Percentiles rank a stretch among this genome's conserved stretches.
These are phyloP conservation scores for Cenchrus americanus DNA, from an alignment of 176 grass and related monocot species.

Conservation along the genomic window DNA sequence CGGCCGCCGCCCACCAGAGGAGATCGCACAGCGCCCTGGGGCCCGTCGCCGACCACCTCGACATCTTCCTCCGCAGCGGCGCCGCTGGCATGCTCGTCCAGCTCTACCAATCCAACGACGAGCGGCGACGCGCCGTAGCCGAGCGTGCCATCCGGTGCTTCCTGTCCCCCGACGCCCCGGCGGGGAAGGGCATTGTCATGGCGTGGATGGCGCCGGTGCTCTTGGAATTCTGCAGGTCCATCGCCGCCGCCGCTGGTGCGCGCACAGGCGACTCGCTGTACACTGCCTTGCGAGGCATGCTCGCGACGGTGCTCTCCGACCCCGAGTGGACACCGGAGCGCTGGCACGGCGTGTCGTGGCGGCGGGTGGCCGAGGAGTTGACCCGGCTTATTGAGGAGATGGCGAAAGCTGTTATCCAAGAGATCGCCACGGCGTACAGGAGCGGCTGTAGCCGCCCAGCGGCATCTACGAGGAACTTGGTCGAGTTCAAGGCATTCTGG, in stretches of 20 bases:
- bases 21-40: not conserved
- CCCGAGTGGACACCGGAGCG: conserved; percentile 1
- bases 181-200: not conserved
- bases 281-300: conserved; percentile 18
- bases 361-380: conserved; percentile 36
- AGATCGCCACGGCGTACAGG: conserved; percentile 3
- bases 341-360: not conserved
- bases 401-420: conserved; percentile 27
- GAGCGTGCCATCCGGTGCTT: conserved; percentile 51
- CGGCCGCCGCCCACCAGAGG: not conserved
- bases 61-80: conserved; percentile 47
- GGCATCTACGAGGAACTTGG: conserved; percentile 19
- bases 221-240: conserved; percentile 47
- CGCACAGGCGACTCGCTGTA: conserved; percentile 45
- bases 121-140: not conserved
- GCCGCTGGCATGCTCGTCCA: conserved; percentile 40
- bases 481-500: conserved; percentile 52
- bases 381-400: conserved; percentile 41
- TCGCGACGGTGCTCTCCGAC: conserved; percentile 32
- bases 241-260: not conserved
- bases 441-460: not conserved
- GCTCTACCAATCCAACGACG: conserved; percentile 44
- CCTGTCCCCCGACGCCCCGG: not conserved
- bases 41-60: conserved; percentile 22
- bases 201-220: conserved; percentile 39